phyloP scores from a whole-genome alignment of 2,329 filamentous ascomycete species.

The Fusarium pseudograminearum region DNA sequence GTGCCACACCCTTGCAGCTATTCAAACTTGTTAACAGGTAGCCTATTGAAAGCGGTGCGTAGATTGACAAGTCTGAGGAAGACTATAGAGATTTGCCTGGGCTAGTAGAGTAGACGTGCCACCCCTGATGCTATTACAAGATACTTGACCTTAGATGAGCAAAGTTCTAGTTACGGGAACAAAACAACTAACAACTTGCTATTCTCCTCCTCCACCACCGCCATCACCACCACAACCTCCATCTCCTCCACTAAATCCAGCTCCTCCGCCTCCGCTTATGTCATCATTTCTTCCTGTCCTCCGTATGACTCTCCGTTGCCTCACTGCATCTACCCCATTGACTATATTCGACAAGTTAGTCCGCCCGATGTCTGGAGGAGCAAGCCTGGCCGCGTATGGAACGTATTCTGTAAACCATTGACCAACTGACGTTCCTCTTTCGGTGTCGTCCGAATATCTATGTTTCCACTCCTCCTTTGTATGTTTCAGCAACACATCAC shows the following conservation, averaged over 20 bases:
- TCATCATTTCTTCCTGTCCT: neutral
- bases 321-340: neutral
- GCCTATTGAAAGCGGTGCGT: too few relatives aligned
- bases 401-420: conserved; percentile 1
- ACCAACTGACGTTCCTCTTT: neutral
- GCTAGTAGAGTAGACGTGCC: too few relatives aligned
- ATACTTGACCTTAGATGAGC: too few relatives aligned
- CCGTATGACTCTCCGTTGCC: neutral
- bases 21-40: too few relatives aligned
- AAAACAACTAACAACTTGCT: neutral
- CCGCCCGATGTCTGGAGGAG: neutral
- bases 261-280: neutral
- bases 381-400: neutral
- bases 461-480: neutral
- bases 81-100: too few relatives aligned
- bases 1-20: too few relatives aligned
- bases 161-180: too few relatives aligned
- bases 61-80: too few relatives aligned
- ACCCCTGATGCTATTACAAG: too few relatives aligned
- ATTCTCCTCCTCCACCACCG: neutral
- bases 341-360: neutral
- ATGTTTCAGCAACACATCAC: accelerated
- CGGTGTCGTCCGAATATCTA: accelerated
- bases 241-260: neutral
- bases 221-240: conserved; percentile 5